Percentiles rank a stretch among this genome's conserved stretches.
Conservation (phyloP, 176 grass and related monocot genomes). For the Cymbopogon citratus region DNA sequence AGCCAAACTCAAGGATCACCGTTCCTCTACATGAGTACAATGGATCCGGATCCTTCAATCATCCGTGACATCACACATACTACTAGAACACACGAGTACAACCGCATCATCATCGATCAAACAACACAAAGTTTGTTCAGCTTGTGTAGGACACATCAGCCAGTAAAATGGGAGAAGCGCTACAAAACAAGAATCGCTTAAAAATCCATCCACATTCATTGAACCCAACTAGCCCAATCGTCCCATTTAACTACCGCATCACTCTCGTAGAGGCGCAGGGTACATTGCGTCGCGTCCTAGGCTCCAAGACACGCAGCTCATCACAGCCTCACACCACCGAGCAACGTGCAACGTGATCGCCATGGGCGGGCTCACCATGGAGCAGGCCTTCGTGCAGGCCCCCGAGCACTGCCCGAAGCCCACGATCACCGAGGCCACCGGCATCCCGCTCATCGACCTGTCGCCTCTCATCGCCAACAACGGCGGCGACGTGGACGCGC, state of each 20-base stretch:
- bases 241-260: no score
- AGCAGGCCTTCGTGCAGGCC: slow-evolving; percentile 70
- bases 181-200: background rate
- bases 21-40: no score
- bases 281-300: no score
- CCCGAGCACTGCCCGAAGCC: slow-evolving; percentile 66
- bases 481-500: background rate
- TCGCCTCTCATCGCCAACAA: slow-evolving; percentile 22
- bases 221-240: background rate
- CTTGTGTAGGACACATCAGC: slow-evolving; percentile 8
- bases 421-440: slow-evolving; percentile 31
- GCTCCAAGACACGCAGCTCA: background rate
- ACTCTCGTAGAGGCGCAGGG: no score
- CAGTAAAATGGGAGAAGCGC: background rate
- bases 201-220: slow-evolving; percentile 39
- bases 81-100: background rate
- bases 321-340: background rate
- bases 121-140: background rate
- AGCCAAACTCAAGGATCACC: no score
- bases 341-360: background rate
- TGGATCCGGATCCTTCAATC: background rate
- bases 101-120: background rate
- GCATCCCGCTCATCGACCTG: slow-evolving; percentile 75
- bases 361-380: slow-evolving; percentile 50
- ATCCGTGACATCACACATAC: background rate